Conservation (phyloP, 208 protist species). For the Trypanosomatidae sp. region DNA sequence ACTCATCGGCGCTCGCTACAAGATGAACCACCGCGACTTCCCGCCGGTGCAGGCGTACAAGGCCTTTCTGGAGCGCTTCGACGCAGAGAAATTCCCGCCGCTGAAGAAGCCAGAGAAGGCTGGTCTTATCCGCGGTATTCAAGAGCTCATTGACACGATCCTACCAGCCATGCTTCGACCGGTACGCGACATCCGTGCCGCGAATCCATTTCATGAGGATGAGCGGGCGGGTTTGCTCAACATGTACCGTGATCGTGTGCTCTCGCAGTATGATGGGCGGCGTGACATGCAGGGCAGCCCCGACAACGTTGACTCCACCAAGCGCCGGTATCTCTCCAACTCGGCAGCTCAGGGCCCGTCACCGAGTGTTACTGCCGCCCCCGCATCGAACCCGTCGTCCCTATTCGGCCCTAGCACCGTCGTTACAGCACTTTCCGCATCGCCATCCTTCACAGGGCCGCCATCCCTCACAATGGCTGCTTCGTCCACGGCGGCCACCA, state of each 20-base stretch:
- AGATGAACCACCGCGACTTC: slow-evolving; percentile 65
- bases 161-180: slow-evolving; percentile 64
- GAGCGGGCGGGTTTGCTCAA: slow-evolving; percentile 41
- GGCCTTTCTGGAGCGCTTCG: slow-evolving; percentile 61
- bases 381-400: not conserved
- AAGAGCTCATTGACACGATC: slow-evolving; percentile 49
- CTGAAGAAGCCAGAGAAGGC: slow-evolving; percentile 73
- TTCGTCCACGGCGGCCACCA: not conserved
- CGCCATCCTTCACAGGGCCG: not conserved
- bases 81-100: slow-evolving; percentile 55
- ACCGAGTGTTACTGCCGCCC: not conserved
- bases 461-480: not conserved
- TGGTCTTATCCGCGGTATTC: slow-evolving; percentile 46
- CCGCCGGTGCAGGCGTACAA: slow-evolving; percentile 44
- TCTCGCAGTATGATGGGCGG: slow-evolving; percentile 27
- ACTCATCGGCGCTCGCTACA: slow-evolving; percentile 47
- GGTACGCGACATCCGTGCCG: slow-evolving; percentile 28
- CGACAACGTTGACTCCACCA: slow-evolving; percentile 15
- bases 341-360: not conserved
- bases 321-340: not conserved
- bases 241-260: slow-evolving; percentile 51
- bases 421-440: not conserved
- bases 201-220: slow-evolving; percentile 27
- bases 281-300: slow-evolving; percentile 31
- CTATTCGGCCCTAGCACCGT: not conserved